These are phyloP conservation scores for Hypoxylon fuscum DNA, from an alignment of 495 filamentous ascomycete species.

Conservation along the genomic window DNA sequence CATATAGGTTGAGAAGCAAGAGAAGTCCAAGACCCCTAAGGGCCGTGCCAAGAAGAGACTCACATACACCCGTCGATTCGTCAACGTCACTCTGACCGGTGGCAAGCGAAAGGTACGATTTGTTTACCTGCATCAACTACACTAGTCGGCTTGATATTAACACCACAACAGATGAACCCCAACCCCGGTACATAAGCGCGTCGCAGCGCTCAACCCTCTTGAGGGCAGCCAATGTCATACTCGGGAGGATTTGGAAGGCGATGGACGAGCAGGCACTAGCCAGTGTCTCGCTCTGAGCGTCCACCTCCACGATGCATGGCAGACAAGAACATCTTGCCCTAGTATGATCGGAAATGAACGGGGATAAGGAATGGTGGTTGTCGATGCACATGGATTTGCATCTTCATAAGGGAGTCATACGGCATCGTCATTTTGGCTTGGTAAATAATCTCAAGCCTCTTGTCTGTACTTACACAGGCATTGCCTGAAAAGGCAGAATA, in stretches of 20 bases:
- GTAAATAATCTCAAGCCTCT: constrained; percentile 29
- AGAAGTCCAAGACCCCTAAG: constrained; percentile 95
- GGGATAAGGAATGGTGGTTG: constrained; percentile 35
- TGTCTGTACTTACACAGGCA: constrained; percentile 41
- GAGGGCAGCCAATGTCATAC: constrained; percentile 38
- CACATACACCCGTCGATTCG: constrained; percentile 96
- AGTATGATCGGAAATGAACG: constrained; percentile 28
- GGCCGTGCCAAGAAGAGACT: constrained; percentile 98
- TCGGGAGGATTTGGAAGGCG: constrained; percentile 32
- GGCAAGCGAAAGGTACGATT: constrained; percentile 93
- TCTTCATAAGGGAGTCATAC: constrained; percentile 42
- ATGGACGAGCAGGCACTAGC: constrained; percentile 27
- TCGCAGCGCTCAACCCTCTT: constrained; percentile 23
- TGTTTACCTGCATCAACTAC: background rate
- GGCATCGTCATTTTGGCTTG: constrained; percentile 42
- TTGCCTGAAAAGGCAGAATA: constrained; percentile 35
- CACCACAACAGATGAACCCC: constrained; percentile 57
- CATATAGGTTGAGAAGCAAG: constrained; percentile 84
- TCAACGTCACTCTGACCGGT: constrained; percentile 98
- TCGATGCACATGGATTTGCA: constrained; percentile 38
- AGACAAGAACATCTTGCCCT: constrained; percentile 34
- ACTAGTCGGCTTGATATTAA: constrained; percentile 10
- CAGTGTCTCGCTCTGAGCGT: constrained; percentile 30
- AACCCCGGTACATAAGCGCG: constrained; percentile 55
- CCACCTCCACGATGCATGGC: constrained; percentile 31